A percentile compares a stretch with the other conserved stretches of the same genome.
Evolutionary conservation across 176 grass and related monocot genomes (phyloP).

Genomic region (Triticum turgidum): DNA sequence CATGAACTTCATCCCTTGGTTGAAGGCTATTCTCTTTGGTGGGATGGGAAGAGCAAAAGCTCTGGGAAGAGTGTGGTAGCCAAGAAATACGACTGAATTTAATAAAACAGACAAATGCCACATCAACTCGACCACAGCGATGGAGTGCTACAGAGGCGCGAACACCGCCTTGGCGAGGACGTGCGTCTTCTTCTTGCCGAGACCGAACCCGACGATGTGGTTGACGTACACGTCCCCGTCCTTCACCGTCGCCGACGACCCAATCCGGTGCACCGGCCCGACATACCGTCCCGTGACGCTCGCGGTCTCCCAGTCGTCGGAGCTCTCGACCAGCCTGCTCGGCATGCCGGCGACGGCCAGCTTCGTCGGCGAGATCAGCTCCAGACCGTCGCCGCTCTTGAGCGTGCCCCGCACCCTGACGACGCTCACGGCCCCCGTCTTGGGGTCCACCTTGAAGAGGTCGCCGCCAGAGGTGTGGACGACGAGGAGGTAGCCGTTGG

Average conservation of each 20-base stretch:
- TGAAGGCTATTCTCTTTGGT: no score
- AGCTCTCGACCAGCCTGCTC: conserved; percentile 71
- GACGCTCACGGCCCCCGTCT: conserved; percentile 40
- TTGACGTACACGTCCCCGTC: conserved; percentile 86
- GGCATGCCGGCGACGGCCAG: conserved; percentile 69
- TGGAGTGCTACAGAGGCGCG: conserved; percentile 32
- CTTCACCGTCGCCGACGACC: conserved; percentile 73
- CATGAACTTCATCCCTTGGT: no score
- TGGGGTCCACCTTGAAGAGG: conserved; percentile 71
- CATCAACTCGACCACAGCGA: no score
- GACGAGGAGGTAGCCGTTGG: conserved; percentile 81
- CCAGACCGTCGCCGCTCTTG: conserved; percentile 68
- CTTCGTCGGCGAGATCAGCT: conserved; percentile 64
- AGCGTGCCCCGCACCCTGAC: conserved; percentile 66
- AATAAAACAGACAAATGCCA: no score
- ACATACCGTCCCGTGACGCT: conserved; percentile 53
- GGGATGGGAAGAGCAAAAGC: no score
- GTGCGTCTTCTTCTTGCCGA: conserved; percentile 75
- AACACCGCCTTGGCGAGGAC: conserved; percentile 74
- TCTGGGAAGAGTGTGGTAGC: no score
- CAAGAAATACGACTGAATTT: no score
- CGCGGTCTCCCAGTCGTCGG: conserved; percentile 77
- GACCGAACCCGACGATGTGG: conserved; percentile 67
- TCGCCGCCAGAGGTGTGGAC: conserved; percentile 75
- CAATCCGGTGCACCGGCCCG: conserved; percentile 64